Conservation (phyloP, 306 rosid genomes). For the Chamaecrista fasciculata region DNA sequence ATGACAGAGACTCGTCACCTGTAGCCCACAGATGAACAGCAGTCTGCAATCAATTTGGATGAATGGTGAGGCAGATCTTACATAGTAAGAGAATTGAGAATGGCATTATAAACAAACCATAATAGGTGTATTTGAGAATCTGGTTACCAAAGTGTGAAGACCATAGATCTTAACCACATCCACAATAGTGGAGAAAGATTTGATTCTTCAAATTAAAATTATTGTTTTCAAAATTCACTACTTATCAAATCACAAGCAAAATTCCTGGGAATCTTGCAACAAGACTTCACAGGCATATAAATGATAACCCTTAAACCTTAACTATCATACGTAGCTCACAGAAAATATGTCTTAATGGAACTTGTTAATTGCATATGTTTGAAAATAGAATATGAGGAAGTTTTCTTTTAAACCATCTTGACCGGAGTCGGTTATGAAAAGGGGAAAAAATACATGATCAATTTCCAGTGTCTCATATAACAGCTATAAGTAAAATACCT, state of each 20-base stretch:
- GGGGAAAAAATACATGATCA: background rate
- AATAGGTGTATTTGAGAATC: background rate
- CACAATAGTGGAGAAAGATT: background rate
- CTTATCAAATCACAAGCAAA: background rate
- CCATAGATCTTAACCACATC: background rate
- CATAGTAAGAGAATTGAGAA: constrained; percentile 5
- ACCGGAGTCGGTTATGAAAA: background rate
- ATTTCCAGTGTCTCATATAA: constrained; percentile 22
- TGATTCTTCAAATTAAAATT: constrained; percentile 8
- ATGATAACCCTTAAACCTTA: constrained; percentile 18
- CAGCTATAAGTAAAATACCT: constrained; percentile 48
- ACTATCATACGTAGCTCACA: background rate
- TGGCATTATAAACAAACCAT: constrained; percentile 3
- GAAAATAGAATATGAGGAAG: constrained; percentile 5
- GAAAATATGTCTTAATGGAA: background rate
- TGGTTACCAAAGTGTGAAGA: background rate
- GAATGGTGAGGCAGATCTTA: constrained; percentile 23
- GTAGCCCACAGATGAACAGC: constrained; percentile 88
- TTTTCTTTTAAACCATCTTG: constrained; percentile 7
- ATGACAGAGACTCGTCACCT: constrained; percentile 60
- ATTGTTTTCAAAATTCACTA: background rate
- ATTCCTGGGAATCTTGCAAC: background rate
- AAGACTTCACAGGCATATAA: background rate
- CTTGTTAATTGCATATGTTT: background rate
- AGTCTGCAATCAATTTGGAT: constrained; percentile 56